phyloP scores from a whole-genome alignment of 163 green algal species.

The Trebouxia gelatinosa region DNA sequence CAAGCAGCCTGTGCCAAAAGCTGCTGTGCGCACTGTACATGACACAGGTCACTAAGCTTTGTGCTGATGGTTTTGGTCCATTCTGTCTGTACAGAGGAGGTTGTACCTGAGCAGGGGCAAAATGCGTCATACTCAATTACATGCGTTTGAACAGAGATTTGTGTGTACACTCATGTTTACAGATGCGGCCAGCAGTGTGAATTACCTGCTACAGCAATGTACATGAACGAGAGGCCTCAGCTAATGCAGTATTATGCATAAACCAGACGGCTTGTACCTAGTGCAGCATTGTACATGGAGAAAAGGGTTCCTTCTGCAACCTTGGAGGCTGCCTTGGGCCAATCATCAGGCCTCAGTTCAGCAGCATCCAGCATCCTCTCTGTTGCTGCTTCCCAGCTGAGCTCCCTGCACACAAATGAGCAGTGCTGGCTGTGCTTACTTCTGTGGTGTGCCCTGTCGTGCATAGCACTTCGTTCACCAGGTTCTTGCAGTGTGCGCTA shows the following conservation, averaged over 20 bases:
- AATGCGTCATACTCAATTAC: slow-evolving; percentile 7
- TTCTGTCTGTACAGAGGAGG: too few relatives aligned
- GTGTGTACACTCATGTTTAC: not conserved
- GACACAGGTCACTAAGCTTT: too few relatives aligned
- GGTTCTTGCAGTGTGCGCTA: too few relatives aligned
- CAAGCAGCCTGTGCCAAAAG: too few relatives aligned
- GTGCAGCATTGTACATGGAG: slow-evolving; percentile 47
- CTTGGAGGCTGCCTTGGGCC: slow-evolving; percentile 37
- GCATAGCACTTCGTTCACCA: too few relatives aligned
- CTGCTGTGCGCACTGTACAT: too few relatives aligned
- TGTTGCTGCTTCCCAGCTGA: slow-evolving; percentile 92
- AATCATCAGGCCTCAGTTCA: slow-evolving; percentile 57
- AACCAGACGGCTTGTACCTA: not conserved
- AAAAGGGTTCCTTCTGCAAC: slow-evolving; percentile 54
- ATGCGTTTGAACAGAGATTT: not conserved
- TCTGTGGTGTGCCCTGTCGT: too few relatives aligned
- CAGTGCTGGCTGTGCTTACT: too few relatives aligned
- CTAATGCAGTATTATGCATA: not conserved
- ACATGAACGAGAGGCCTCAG: not conserved
- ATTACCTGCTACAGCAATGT: not conserved
- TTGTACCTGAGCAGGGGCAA: not conserved
- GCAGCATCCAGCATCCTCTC: slow-evolving; percentile 80
- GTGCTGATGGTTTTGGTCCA: too few relatives aligned
- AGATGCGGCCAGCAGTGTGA: not conserved
- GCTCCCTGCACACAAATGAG: slow-evolving; percentile 45